Percentiles rank a stretch among this genome's conserved stretches.
These are phyloP conservation scores for Albugo candida DNA, from an alignment of 352 stramenopile genomes.

Conservation along the genomic window DNA sequence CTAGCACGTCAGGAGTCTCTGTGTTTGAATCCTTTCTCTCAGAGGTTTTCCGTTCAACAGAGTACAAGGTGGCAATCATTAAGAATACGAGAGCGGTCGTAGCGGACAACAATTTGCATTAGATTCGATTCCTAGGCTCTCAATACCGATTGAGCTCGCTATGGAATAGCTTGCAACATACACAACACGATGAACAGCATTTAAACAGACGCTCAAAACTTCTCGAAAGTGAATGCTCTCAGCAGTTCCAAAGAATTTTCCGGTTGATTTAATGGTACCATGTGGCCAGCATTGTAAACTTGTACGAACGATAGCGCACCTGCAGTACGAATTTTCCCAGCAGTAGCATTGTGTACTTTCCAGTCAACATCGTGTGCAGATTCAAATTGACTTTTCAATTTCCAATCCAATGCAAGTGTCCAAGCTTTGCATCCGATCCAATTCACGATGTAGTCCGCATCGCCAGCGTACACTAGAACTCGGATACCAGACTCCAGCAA, in stretches of 20 bases:
- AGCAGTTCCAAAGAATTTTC: constrained; percentile 89
- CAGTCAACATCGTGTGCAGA: constrained; percentile 32
- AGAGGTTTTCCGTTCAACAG: no score
- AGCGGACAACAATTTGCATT: no score
- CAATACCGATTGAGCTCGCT: no score
- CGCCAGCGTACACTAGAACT: constrained; percentile 91
- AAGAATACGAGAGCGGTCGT: no score
- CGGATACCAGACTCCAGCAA: constrained; percentile 84
- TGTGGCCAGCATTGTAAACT: constrained; percentile 90
- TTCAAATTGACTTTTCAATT: constrained; percentile 30
- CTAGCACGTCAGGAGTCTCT: no score
- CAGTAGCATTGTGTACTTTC: constrained; percentile 34
- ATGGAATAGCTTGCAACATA: no score
- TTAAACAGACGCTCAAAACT: no score
- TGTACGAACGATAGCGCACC: constrained; percentile 85
- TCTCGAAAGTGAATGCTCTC: constrained; percentile 49
- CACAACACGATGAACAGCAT: no score
- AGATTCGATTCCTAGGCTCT: no score
- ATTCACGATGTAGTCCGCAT: constrained; percentile 96
- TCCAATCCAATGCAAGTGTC: constrained; percentile 89
- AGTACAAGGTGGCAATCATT: no score
- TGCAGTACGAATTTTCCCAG: constrained; percentile 33
- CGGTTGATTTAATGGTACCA: constrained; percentile 90
- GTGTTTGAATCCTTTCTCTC: no score
- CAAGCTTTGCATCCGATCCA: constrained; percentile 94